Evolutionary conservation across 1,284 basidiomycete species (phyloP), one percentile per base, ranked within the genome.

Genomic region (Pholiota adiposa): DNA sequence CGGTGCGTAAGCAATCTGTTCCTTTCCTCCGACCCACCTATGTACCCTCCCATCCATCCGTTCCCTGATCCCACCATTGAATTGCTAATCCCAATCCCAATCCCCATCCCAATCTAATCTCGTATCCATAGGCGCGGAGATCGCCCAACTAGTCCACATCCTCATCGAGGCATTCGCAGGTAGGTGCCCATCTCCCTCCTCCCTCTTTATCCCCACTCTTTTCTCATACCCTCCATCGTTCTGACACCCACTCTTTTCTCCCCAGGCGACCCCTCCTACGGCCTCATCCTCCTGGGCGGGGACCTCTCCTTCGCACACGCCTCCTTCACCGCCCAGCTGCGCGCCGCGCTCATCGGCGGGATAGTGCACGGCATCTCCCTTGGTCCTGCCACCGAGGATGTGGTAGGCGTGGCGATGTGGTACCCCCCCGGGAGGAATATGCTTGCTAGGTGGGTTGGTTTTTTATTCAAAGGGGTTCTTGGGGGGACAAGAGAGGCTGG

Each of bases 351-450:
- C 6, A 57, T 70, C 12, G 67, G 69, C 6, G 71, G 73, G 12
- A 59, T 69, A 27, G 59, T 72, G 12, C 64, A 72, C 34, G 64
- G 71, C 7, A 63, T 70, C 19, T 51, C 57, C n/a, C 29, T 69
- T 3, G 70, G 70, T 4, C 61, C 67, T 16, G 51, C 51, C 5
- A 19, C 58, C 4, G 51, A 61, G 18, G 69, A 71, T 33, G 69
- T 73, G 19, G 63, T 72, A n/a, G 70, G 70, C 25, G 68, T 63
- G n/a, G 64, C 70, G n/a, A 40, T 70, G 33, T 72, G 72, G 71
- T 71, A 65, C 63, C 69, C 69, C 1, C 71, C 71, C 27, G 69
- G 71, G 1, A 59, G 60, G 33, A 60, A 58, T 5, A 53, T 57
- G 14, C 62, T 66, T 34, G 33, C 62, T 12, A 70, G 65, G 70